Conservation (phyloP, 352 stramenopile genomes). For the Phytophthora pseudosyringae region DNA sequence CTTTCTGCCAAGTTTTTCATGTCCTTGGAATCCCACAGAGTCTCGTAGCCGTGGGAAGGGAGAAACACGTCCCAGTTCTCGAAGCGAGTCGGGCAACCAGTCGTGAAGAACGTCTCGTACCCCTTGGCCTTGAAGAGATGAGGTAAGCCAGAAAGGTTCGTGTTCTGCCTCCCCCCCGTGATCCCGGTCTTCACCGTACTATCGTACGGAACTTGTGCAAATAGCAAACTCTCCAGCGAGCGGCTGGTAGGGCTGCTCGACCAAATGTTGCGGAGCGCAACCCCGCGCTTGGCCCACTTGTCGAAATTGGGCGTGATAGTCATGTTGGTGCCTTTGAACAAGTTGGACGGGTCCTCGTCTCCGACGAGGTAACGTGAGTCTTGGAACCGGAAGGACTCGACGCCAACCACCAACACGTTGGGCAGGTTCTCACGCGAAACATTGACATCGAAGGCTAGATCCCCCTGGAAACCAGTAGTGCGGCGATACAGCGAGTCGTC, state of each 20-base stretch:
- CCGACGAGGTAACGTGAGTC: constrained; percentile 26
- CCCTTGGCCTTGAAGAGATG: constrained; percentile 52
- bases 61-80: constrained; percentile 62
- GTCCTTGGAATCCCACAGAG: constrained; percentile 36
- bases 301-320: too few species aligned
- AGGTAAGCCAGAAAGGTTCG: constrained; percentile 44
- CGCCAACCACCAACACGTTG: constrained; percentile 16
- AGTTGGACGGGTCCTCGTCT: constrained; percentile 17
- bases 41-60: constrained; percentile 50
- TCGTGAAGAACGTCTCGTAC: constrained; percentile 64
- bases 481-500: constrained; percentile 14
- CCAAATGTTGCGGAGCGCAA: too few species aligned
- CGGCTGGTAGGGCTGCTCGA: too few species aligned
- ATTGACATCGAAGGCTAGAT: constrained; percentile 17
- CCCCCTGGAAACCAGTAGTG: constrained; percentile 21
- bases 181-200: constrained; percentile 52
- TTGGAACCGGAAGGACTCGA: constrained; percentile 19
- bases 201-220: constrained; percentile 61
- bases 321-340: too few species aligned
- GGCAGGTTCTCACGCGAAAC: constrained; percentile 5
- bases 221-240: constrained; percentile 53
- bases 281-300: too few species aligned
- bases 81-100: constrained; percentile 32
- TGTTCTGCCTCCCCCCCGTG: constrained; percentile 34
- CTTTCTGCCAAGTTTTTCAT: constrained; percentile 40